Base-by-base conservation (phyloP, 352 stramenopile genomes). In the Bremia lactucae region DNA sequence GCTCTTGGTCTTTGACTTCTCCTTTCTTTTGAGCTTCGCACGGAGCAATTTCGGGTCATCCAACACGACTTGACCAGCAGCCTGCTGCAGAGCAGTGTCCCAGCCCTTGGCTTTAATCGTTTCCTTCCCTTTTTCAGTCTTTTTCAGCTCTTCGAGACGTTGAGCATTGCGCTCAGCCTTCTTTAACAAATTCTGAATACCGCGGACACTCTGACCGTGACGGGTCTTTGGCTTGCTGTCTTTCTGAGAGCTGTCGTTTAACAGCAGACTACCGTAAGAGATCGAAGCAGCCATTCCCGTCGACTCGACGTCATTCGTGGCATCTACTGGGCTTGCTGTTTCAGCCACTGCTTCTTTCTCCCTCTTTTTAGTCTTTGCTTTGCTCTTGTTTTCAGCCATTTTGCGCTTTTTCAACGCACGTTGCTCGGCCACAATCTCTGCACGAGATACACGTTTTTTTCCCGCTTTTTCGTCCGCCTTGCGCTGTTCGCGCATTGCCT, bases 1-100 rank as follows among this genome's bases (percentile, higher is more conserved):
- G 35, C 76, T 88, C 68, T 86, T 88, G 8, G 71, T 51, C 57
- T 86, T 86, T 14, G 61, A 31, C 53, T 88, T 88, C 46, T 85
- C 72, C 62, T 88, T 88, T 62, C 85, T 86, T 57, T 88, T 88
- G 3, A 88, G 62, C 55, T 88, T 86, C 26, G 74, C 74, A 25
- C 72, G 68, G 40, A 88, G 56, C 50, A 88, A 42, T 57, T 86
- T 86, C 13, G 76, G 76, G 41, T 88, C 76, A 52, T 88, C 72
- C 56, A 84, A 46, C 31, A 88, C 64, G 8, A 72, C 49, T 34
- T 82, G 62, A 15, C 76, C 76, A 20, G 68, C 65, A 15, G 76
- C 76, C 50, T 86, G 76, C 49, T 86, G 74, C 18, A 88, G 59
- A 20, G 76, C 76, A 31, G 75, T 83, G 47, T 83, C 60, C 72